Evolutionary conservation across 2,329 filamentous ascomycete species (phyloP).

Genomic region (Orbilia oligospora): DNA sequence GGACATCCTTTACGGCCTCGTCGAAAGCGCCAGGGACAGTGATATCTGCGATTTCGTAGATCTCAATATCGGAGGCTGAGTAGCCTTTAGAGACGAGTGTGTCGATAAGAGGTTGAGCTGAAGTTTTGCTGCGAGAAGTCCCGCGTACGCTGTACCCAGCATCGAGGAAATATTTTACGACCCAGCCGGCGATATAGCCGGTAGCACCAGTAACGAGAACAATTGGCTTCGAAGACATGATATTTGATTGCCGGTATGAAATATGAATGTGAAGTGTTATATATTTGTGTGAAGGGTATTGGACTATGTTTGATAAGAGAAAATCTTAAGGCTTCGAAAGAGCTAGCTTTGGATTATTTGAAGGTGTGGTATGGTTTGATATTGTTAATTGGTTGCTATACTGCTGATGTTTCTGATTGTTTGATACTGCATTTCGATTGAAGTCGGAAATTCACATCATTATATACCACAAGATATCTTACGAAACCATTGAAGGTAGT

Average conservation of each 20-base stretch:
- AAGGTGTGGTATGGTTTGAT: too few relatives aligned
- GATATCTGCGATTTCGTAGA: conserved; percentile 78
- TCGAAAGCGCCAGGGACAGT: conserved; percentile 80
- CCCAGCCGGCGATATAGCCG: conserved; percentile 72
- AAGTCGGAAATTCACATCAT: background rate
- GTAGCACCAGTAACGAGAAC: conserved; percentile 50
- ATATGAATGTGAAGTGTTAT: background rate
- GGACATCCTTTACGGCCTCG: conserved; percentile 67
- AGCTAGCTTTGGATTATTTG: too few relatives aligned
- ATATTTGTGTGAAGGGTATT: background rate
- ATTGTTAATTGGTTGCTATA: background rate
- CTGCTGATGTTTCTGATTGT: conserved; percentile 34
- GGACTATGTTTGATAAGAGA: background rate
- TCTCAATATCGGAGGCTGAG: conserved; percentile 44
- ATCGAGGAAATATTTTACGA: conserved; percentile 70
- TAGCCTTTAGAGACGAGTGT: conserved; percentile 42
- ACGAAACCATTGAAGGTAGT: background rate
- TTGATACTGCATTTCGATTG: conserved; percentile 1
- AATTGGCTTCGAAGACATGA: conserved; percentile 48
- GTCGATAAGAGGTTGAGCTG: conserved; percentile 53
- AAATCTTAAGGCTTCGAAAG: background rate
- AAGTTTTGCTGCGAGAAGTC: conserved; percentile 69
- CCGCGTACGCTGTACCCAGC: conserved; percentile 68
- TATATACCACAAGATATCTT: conserved; percentile 26
- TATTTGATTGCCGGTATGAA: background rate